A percentile compares a stretch with the other conserved stretches of the same genome.
These are phyloP conservation scores for Mycena rosella DNA, from an alignment of 768 basidiomycete species.

Conservation along the genomic window DNA sequence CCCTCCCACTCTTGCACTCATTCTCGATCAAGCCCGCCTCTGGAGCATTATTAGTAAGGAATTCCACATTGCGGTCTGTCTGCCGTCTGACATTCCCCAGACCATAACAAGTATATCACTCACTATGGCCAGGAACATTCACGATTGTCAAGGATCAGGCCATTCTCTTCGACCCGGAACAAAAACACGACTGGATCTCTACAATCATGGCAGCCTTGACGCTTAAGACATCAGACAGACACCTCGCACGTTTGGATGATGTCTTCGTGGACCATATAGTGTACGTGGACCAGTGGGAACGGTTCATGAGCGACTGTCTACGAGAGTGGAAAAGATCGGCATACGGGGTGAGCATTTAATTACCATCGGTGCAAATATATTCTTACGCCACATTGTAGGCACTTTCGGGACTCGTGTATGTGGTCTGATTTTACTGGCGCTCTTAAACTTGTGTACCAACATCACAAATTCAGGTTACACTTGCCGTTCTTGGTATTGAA, in stretches of 20 bases:
- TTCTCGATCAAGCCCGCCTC: slow-evolving; percentile 54
- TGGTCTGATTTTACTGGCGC: not conserved
- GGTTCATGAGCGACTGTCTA: slow-evolving; percentile 56
- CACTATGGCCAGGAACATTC: slow-evolving; percentile 68
- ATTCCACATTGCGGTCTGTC: not conserved
- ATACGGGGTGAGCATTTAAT: slow-evolving; percentile 50
- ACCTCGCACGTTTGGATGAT: slow-evolving; percentile 56
- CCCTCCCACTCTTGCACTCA: not conserved
- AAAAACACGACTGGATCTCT: slow-evolving; percentile 51
- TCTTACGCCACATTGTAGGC: slow-evolving; percentile 34
- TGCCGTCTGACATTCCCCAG: slow-evolving; percentile 45
- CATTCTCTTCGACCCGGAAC: slow-evolving; percentile 54
- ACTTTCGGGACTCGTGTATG: slow-evolving; percentile 18
- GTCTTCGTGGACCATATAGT: slow-evolving; percentile 69
- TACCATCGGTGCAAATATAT: slow-evolving; percentile 28
- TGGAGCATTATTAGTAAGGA: slow-evolving; percentile 62
- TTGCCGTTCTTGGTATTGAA: slow-evolving; percentile 47
- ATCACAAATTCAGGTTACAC: slow-evolving; percentile 47
- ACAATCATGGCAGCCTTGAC: slow-evolving; percentile 53
- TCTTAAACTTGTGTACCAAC: too few relatives aligned
- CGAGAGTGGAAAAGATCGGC: slow-evolving; percentile 62
- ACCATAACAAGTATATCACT: slow-evolving; percentile 61
- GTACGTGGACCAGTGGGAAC: slow-evolving; percentile 64
- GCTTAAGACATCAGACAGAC: slow-evolving; percentile 59
- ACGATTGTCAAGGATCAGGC: slow-evolving; percentile 66